A percentile compares a stretch with the other conserved stretches of the same genome.
These are phyloP conservation scores for Casaregolazyma suthepensis DNA, from an alignment of 1,139 yeast species.

Conservation along the genomic window DNA sequence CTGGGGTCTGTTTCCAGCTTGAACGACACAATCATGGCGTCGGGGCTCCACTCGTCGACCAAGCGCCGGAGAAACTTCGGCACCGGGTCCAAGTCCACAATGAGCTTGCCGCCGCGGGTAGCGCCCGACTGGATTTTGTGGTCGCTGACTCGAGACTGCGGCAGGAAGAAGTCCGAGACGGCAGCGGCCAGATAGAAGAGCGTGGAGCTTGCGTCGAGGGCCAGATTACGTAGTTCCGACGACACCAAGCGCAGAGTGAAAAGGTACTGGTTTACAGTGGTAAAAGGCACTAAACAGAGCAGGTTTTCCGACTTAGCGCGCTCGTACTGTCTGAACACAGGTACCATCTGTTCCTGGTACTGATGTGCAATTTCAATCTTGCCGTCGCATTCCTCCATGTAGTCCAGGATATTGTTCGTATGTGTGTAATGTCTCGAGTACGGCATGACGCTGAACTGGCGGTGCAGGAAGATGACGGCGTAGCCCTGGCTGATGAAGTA, in stretches of 20 bases:
- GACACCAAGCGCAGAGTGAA: constrained; percentile 74
- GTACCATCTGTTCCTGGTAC: constrained; percentile 56
- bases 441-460: constrained; percentile 89
- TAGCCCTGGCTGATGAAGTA: constrained; percentile 78
- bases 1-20: constrained; percentile 83
- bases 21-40: constrained; percentile 90
- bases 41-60: constrained; percentile 93
- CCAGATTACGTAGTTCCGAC: constrained; percentile 40
- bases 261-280: constrained; percentile 90
- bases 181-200: constrained; percentile 94
- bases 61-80: constrained; percentile 86
- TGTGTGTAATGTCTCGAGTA: constrained; percentile 85
- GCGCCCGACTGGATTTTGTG: constrained; percentile 87
- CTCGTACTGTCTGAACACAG: constrained; percentile 61
- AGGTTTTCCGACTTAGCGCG: constrained; percentile 52
- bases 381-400: constrained; percentile 42
- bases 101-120: constrained; percentile 54
- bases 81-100: constrained; percentile 87
- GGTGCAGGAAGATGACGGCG: constrained; percentile 84
- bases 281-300: constrained; percentile 73
- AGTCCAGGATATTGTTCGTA: constrained; percentile 79
- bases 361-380: constrained; percentile 46
- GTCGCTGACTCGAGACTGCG: constrained; percentile 76
- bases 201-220: constrained; percentile 7
- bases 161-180: constrained; percentile 91